These are phyloP conservation scores for Hymenoscyphus albidus DNA, from an alignment of 2,329 filamentous ascomycete species.

Conservation along the genomic window DNA sequence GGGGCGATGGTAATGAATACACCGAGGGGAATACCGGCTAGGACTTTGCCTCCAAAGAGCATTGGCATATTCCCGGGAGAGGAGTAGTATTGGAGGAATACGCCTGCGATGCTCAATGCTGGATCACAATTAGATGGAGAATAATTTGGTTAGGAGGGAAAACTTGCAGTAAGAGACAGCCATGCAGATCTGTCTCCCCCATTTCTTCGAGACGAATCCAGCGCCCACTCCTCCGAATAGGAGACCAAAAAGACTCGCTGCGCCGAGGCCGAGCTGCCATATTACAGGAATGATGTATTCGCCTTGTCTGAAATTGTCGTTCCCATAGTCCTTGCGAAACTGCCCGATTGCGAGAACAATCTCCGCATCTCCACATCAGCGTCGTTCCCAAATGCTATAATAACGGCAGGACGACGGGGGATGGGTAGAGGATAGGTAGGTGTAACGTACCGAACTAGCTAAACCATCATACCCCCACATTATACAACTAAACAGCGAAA, in stretches of 20 bases:
- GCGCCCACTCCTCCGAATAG: constrained; percentile 21
- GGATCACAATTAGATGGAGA: background rate
- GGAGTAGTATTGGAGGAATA: constrained; percentile 23
- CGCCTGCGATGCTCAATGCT: constrained; percentile 23
- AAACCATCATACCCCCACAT: constrained; percentile 29
- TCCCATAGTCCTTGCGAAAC: constrained; percentile 24
- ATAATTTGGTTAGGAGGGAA: background rate
- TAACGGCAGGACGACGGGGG: too few relatives aligned
- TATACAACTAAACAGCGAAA: constrained; percentile 23
- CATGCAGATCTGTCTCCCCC: constrained; percentile 24
- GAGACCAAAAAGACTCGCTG: constrained; percentile 19
- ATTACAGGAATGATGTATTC: constrained; percentile 22
- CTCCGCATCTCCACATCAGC: constrained; percentile 11
- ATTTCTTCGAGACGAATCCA: constrained; percentile 20
- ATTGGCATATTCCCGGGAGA: constrained; percentile 12
- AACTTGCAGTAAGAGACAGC: constrained; percentile 19
- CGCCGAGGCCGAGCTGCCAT: constrained; percentile 23
- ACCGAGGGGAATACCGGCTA: constrained; percentile 47
- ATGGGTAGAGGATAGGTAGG: background rate
- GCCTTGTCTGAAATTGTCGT: constrained; percentile 11
- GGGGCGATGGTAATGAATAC: constrained; percentile 43
- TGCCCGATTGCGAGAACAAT: constrained; percentile 24
- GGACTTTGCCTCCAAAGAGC: constrained; percentile 44
- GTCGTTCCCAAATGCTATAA: background rate
- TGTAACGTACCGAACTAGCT: constrained; percentile 19